Percentiles rank a stretch among this genome's conserved stretches.
Evolutionary conservation across 2,329 filamentous ascomycete species (phyloP).

Genomic region (Stagonosporopsis vannaccii): DNA sequence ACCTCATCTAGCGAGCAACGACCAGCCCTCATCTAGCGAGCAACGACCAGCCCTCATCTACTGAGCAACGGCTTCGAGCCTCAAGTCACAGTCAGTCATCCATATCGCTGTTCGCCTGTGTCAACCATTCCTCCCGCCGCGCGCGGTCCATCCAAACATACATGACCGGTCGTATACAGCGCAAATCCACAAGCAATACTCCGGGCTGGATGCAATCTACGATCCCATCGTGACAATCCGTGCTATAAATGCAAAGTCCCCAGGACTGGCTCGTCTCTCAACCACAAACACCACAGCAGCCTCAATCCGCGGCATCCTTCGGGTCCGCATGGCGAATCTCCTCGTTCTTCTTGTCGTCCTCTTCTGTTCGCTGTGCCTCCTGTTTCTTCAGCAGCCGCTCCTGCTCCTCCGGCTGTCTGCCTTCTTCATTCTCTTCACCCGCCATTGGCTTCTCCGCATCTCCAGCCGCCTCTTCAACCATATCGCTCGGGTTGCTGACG

Average conservation of each 20-base stretch:
- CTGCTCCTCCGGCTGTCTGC: conserved; percentile 33
- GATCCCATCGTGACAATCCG: neutral
- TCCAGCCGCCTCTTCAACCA: conserved; percentile 24
- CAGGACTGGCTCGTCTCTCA: no score
- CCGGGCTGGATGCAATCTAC: conserved; percentile 4
- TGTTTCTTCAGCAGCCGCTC: conserved; percentile 29
- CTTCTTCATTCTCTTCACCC: conserved; percentile 23
- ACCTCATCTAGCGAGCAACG: no score
- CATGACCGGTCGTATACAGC: no score
- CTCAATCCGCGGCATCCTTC: conserved; percentile 9
- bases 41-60: no score
- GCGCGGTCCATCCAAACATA: no score
- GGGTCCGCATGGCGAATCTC: conserved; percentile 10
- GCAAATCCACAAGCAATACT: conserved; percentile 6
- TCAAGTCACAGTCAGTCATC: no score
- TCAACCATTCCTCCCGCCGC: no score
- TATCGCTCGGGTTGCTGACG: conserved; percentile 28
- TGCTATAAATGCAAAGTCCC: neutral
- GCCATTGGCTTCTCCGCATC: conserved; percentile 30
- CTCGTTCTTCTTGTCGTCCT: conserved; percentile 21
- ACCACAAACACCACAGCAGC: no score
- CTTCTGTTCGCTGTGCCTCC: conserved; percentile 22
- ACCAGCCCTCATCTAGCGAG: no score
- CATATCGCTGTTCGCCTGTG: no score
- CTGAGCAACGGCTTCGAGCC: no score